A percentile compares a stretch with the other conserved stretches of the same genome.
These are phyloP conservation scores for Pyrrhoderma noxium DNA, from an alignment of 1,284 basidiomycete genomes.

Conservation along the genomic window DNA sequence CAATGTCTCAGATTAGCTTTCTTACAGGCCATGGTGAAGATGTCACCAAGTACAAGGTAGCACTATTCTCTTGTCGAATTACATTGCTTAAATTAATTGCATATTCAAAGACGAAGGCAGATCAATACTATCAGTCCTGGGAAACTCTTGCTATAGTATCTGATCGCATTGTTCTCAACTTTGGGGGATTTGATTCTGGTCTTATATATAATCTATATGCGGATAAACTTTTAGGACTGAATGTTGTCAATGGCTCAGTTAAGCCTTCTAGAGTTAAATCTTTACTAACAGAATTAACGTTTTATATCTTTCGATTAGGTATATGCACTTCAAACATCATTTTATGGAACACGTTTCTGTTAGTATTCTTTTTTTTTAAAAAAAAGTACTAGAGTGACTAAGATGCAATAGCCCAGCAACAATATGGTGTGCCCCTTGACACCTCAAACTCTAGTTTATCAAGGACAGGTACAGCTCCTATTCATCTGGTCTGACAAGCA, in stretches of 20 bases:
- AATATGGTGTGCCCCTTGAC: conserved; percentile 11
- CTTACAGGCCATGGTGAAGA: conserved; percentile 24
- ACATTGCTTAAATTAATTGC: neutral
- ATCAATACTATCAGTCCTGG: conserved; percentile 11
- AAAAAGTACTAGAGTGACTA: neutral
- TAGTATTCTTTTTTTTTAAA: neutral
- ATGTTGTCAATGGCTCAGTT: conserved; percentile 19
- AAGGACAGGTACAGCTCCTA: conserved; percentile 11
- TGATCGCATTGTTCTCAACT: conserved; percentile 24
- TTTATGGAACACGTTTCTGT: neutral
- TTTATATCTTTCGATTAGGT: conserved; percentile 17
- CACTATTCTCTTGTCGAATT: neutral
- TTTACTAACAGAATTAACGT: no score
- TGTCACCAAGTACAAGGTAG: conserved; percentile 26
- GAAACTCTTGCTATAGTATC: conserved; percentile 2
- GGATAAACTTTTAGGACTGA: conserved; percentile 30
- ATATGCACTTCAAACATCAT: conserved; percentile 11
- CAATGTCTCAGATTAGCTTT: conserved; percentile 35
- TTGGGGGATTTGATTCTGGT: conserved; percentile 24
- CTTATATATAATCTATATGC: conserved; percentile 44
- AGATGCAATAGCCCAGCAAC: neutral
- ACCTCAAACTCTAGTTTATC: neutral
- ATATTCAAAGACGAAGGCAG: neutral
- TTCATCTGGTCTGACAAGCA: neutral
- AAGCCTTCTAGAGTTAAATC: no score